A percentile compares a stretch with the other conserved stretches of the same genome.
These are phyloP conservation scores for Cyclocybe aegerita DNA, from an alignment of 768 basidiomycete genomes.

Conservation along the genomic window DNA sequence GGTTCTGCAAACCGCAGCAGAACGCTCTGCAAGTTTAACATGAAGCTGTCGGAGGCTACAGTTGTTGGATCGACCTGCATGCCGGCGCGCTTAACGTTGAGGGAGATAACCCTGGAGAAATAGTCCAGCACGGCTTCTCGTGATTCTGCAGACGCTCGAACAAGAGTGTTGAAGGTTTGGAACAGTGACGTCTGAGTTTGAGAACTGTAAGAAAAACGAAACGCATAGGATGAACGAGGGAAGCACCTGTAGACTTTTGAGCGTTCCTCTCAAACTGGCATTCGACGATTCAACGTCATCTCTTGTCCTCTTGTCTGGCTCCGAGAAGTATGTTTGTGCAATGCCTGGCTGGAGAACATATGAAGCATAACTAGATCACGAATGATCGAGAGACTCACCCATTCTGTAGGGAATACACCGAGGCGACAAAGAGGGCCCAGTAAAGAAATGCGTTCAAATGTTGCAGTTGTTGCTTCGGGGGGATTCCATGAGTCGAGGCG, in stretches of 20 bases:
- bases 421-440: constrained; percentile 85
- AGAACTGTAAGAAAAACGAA: not conserved
- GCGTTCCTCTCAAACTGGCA: constrained; percentile 80
- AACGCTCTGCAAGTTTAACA: constrained; percentile 86
- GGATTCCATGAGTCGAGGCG: constrained; percentile 77
- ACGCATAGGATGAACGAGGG: not conserved
- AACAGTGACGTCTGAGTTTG: constrained; percentile 60
- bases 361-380: constrained; percentile 3
- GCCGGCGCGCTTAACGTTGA: constrained; percentile 88
- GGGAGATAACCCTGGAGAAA: constrained; percentile 68
- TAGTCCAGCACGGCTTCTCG: constrained; percentile 83
- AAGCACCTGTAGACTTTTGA: constrained; percentile 79
- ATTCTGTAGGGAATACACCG: constrained; percentile 86
- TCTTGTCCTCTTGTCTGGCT: constrained; percentile 72
- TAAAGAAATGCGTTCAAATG: constrained; percentile 66
- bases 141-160: constrained; percentile 75
- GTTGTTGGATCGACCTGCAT: constrained; percentile 88
- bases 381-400: constrained; percentile 50
- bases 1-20: constrained; percentile 88
- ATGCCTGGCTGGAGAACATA: constrained; percentile 61
- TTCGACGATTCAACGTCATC: constrained; percentile 82
- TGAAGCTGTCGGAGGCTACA: constrained; percentile 88
- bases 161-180: constrained; percentile 84
- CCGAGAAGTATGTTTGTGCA: constrained; percentile 79
- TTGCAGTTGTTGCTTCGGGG: constrained; percentile 49